phyloP scores from a whole-genome alignment of 257 asterid genomes.

The Eucommia ulmoides region DNA sequence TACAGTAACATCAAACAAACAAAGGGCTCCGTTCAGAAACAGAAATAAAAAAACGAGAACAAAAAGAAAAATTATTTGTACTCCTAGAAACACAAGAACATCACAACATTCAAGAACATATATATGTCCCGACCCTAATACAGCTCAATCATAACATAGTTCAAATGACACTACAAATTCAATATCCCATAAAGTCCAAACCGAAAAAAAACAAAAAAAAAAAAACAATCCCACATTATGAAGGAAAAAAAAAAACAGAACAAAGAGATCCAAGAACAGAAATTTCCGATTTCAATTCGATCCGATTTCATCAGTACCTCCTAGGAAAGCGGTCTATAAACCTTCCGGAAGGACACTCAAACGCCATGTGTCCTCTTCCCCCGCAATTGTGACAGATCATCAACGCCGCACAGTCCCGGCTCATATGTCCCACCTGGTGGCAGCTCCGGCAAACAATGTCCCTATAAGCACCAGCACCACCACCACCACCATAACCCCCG shows the following conservation, averaged over 20 bases:
- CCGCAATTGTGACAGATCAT: conserved; percentile 84
- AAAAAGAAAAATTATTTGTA: too few relatives aligned
- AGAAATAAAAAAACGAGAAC: too few relatives aligned
- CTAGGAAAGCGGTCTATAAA: conserved; percentile 54
- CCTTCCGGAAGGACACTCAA: conserved; percentile 82
- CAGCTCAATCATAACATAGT: neutral
- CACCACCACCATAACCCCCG: too few relatives aligned
- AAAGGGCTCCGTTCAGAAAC: too few relatives aligned
- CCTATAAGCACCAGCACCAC: conserved; percentile 29
- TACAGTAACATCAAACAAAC: too few relatives aligned
- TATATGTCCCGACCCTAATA: neutral
- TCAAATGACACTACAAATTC: neutral
- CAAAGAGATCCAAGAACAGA: too few relatives aligned
- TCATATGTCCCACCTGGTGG: conserved; percentile 79
- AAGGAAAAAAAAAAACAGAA: neutral
- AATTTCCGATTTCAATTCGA: too few relatives aligned
- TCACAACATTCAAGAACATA: neutral
- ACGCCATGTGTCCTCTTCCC: conserved; percentile 78
- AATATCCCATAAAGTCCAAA: neutral
- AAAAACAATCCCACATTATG: neutral
- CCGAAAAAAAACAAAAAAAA: neutral
- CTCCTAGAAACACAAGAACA: neutral
- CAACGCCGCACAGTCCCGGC: conserved; percentile 58
- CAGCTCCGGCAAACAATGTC: conserved; percentile 68
- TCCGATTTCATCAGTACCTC: conserved; percentile 47